Evolutionary conservation across 2,329 filamentous ascomycete species (phyloP), one percentile per base, ranked within the genome.

Genomic region (Trichoderma harzianum): DNA sequence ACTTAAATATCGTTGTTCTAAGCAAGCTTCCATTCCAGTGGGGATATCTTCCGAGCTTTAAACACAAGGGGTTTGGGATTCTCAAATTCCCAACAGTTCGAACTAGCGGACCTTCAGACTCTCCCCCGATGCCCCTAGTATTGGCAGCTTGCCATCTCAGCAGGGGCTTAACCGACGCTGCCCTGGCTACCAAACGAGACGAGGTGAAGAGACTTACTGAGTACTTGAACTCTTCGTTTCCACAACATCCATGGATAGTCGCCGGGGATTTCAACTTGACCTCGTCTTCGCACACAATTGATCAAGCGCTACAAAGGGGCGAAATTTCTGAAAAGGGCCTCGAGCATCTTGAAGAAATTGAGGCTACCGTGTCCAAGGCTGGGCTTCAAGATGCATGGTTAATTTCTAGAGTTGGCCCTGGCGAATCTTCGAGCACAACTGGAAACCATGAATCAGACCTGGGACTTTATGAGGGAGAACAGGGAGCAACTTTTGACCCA

Each of bases 401-500:
- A 1, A 79, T 83, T 32, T 82, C 85, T 16, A 82, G 84, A 21
- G 77, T 85, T 1, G 82, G 84, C 55, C 80, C 80, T 8, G 82
- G 83, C 2, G 84, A 86, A 47, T 82, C 80, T 39, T 82, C 81
- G 5, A 76, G 76, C 43, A 72, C 75, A 5, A 55, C 21, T 1
- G 74, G 69, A 21, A 72, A 72, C 6, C 75, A 75, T 51, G 78
- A 82, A 18, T 78, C 75, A 7, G 72, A 77, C 6, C 72, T 76
- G 10, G 81, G 84, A 18, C 73, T 83, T 0, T 85, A 84, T 34
- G 85, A 88, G 67, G 90, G 89, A 2, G 90, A 92, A 77, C 84
- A 89, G 73, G 90, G 89, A 1, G 88, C 89, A 4, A 92, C 90
- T 0, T 92, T 90, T 76, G 86, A 92, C 75, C 90, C 90, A 0